These are phyloP conservation scores for Cyberlindnera misumaiensis DNA, from an alignment of 805 yeast genomes.

Conservation along the genomic window DNA sequence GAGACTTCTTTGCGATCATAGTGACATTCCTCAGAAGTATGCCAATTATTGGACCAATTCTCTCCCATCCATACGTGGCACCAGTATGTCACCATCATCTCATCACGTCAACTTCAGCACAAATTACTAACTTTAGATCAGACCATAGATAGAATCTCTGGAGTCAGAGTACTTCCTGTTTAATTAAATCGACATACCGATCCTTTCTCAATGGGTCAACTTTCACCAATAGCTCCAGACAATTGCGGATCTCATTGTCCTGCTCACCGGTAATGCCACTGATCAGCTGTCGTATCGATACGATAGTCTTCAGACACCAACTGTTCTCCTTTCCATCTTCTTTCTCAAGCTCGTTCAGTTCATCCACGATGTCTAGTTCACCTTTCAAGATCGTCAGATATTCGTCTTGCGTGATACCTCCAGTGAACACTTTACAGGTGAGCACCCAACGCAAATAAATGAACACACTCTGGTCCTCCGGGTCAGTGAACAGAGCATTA, in stretches of 20 bases:
- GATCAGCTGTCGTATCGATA: slow-evolving; percentile 36
- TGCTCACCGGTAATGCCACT: slow-evolving; percentile 13
- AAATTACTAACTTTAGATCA: no score
- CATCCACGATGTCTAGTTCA: slow-evolving; percentile 45
- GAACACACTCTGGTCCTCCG: slow-evolving; percentile 94
- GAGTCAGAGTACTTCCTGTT: slow-evolving; percentile 61
- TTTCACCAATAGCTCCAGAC: slow-evolving; percentile 37
- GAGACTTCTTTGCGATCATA: slow-evolving; percentile 84
- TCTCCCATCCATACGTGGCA: slow-evolving; percentile 76
- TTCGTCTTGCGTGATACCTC: slow-evolving; percentile 22
- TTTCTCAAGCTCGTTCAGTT: slow-evolving; percentile 65
- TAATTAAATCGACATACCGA: slow-evolving; percentile 44
- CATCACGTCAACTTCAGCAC: not conserved
- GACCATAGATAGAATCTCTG: slow-evolving; percentile 50
- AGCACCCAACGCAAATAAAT: slow-evolving; percentile 78
- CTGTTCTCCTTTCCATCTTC: slow-evolving; percentile 60
- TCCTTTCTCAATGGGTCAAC: slow-evolving; percentile 62
- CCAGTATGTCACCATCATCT: slow-evolving; percentile 36
- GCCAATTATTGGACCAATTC: slow-evolving; percentile 81
- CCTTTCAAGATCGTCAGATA: slow-evolving; percentile 34
- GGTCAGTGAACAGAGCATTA: slow-evolving; percentile 87
- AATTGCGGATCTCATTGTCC: slow-evolving; percentile 26
- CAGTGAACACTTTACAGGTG: slow-evolving; percentile 26
- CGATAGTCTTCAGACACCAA: slow-evolving; percentile 68
- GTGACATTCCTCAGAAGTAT: slow-evolving; percentile 80